Percentiles rank a stretch among this genome's conserved stretches.
These are phyloP conservation scores for Rubia peregrina DNA, from an alignment of 305 asterid genomes.

Conservation along the genomic window DNA sequence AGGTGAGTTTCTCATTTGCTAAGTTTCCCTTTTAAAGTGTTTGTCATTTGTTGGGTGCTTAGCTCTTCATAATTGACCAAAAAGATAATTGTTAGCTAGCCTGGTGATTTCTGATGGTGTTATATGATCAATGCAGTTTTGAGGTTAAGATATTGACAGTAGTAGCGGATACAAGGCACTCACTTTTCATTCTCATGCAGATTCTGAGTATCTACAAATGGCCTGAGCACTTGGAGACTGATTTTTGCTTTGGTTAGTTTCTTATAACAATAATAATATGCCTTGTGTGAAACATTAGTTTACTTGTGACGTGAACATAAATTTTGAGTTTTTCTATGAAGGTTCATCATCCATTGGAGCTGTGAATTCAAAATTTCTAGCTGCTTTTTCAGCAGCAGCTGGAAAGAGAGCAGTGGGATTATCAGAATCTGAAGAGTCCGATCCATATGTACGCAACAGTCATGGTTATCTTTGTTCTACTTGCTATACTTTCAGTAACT, in stretches of 20 bases:
- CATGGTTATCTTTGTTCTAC: slow-evolving; percentile 1
- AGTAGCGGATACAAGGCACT: not conserved
- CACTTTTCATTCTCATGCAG: slow-evolving; percentile 31
- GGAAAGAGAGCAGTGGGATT: slow-evolving; percentile 61
- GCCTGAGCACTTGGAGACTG: slow-evolving; percentile 85
- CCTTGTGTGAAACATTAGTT: not conserved
- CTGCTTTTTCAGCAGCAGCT: slow-evolving; percentile 90
- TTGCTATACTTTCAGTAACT: slow-evolving; percentile 14
- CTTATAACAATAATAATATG: slow-evolving; percentile 6
- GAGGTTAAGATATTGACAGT: not conserved
- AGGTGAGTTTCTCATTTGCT: not conserved
- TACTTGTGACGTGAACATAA: slow-evolving; percentile 7
- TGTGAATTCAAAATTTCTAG: slow-evolving; percentile 66
- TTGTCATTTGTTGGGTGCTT: not conserved
- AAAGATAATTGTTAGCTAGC: not conserved
- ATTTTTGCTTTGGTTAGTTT: slow-evolving; percentile 63
- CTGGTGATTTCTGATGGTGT: not conserved
- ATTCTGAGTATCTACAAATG: slow-evolving; percentile 69
- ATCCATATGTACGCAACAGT: slow-evolving; percentile 63
- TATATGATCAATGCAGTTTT: not conserved
- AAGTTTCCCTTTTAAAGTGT: not conserved
- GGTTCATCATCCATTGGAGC: slow-evolving; percentile 84
- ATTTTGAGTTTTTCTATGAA: slow-evolving; percentile 23
- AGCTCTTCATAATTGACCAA: not conserved
- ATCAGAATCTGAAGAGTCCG: slow-evolving; percentile 78